A percentile compares a stretch with the other conserved stretches of the same genome.
These are phyloP conservation scores for Larix sibirica DNA, from an alignment of 83 land plant genomes.

Conservation along the genomic window DNA sequence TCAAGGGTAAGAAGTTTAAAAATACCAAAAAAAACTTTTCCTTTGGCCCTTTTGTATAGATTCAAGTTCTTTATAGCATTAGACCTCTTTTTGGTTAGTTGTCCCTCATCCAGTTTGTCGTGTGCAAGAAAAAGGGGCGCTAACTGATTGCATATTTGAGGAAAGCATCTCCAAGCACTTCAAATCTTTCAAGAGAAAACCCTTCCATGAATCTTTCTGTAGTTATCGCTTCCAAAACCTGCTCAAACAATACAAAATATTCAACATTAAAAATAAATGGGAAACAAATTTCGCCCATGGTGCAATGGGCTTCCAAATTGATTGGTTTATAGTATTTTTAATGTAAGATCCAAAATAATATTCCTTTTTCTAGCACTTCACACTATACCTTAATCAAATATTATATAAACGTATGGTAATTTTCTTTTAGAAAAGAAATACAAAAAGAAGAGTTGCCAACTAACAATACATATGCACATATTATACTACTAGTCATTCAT, in stretches of 20 bases:
- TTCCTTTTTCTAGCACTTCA: no score
- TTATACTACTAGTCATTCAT: not conserved
- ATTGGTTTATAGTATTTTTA: not conserved
- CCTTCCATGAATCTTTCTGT: conserved; percentile 79
- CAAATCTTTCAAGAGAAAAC: conserved; percentile 88
- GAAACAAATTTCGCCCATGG: not conserved
- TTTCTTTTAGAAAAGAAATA: no score
- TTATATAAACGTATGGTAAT: no score
- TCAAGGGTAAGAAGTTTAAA: no score
- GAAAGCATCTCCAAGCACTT: conserved; percentile 93
- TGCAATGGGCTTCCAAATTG: not conserved
- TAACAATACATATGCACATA: not conserved
- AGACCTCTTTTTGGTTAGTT: conserved; percentile 64
- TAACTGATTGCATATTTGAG: conserved; percentile 82
- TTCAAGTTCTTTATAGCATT: conserved; percentile 62
- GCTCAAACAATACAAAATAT: not conserved
- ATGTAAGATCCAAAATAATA: not conserved
- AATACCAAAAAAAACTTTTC: conserved; percentile 34
- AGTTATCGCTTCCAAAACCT: conserved; percentile 92
- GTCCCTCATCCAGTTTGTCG: conserved; percentile 74
- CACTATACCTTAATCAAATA: no score
- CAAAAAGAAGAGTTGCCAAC: not conserved
- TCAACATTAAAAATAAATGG: not conserved
- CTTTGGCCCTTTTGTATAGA: conserved; percentile 58
- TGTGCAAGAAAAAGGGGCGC: conserved; percentile 62